phyloP scores from a whole-genome alignment of 2,329 filamentous ascomycete species.

The Colletotrichum karsti region DNA sequence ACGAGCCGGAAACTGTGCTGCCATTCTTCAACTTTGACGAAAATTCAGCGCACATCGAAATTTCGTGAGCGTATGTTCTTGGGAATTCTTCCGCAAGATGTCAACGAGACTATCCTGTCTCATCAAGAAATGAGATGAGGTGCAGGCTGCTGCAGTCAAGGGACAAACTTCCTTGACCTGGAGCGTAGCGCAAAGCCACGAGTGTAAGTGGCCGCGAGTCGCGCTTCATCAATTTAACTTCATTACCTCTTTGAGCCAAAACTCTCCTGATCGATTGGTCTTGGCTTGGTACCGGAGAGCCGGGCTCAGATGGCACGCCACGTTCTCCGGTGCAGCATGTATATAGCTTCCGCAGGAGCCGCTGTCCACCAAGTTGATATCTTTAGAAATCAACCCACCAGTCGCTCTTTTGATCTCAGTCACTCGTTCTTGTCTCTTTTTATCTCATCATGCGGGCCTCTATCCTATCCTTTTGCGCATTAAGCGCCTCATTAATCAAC shows the following conservation, averaged over 20 bases:
- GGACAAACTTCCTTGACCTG: no score
- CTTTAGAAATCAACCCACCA: background rate
- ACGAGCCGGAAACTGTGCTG: no score
- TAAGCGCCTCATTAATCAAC: conserved; percentile 11
- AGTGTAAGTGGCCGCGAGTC: conserved; percentile 3
- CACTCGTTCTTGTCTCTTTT: background rate
- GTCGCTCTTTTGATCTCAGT: background rate
- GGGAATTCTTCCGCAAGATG: no score
- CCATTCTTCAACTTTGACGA: no score
- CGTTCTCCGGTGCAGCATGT: background rate
- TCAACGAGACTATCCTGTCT: no score
- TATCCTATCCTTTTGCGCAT: conserved; percentile 12
- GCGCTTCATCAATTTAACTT: conserved; percentile 25
- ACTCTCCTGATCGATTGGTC: background rate
- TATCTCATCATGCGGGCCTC: background rate
- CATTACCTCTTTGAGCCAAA: conserved; percentile 8
- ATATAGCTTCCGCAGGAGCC: conserved; percentile 5
- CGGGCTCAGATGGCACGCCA: background rate
- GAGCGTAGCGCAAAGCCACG: no score
- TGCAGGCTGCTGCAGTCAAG: no score
- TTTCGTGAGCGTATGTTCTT: no score
- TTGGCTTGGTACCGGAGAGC: background rate
- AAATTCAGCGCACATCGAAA: no score
- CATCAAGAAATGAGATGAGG: no score
- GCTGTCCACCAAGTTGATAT: no score